These are phyloP conservation scores for Scleroderma citrinum DNA, from an alignment of 768 basidiomycete genomes.

Conservation along the genomic window DNA sequence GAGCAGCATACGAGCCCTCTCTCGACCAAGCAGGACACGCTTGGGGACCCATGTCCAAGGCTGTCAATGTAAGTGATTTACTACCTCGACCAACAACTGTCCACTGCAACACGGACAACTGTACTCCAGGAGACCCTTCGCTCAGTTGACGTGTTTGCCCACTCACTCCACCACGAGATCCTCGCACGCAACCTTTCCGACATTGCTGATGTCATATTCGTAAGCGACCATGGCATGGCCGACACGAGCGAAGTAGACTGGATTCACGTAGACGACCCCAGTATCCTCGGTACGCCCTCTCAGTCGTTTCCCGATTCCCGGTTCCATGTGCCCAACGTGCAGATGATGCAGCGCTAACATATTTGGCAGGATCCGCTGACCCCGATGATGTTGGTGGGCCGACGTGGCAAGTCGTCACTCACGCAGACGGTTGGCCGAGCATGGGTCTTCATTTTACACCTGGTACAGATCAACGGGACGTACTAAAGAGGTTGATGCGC, in stretches of 20 bases:
- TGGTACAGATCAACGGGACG: constrained; percentile 49
- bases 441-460: constrained; percentile 75
- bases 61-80: constrained; percentile 55
- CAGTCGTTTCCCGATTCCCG: not conserved
- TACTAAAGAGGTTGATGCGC: constrained; percentile 47
- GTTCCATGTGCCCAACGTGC: constrained; percentile 1
- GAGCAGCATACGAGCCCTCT: constrained; percentile 73
- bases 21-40: constrained; percentile 81
- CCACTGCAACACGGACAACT: not conserved
- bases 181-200: constrained; percentile 68
- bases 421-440: constrained; percentile 85
- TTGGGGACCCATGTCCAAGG: constrained; percentile 59
- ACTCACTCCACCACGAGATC: constrained; percentile 57
- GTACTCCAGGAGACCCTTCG: constrained; percentile 50
- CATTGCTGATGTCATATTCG: constrained; percentile 85
- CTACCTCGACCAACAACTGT: constrained; percentile 32
- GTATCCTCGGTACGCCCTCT: constrained; percentile 20
- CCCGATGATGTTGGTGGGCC: not conserved
- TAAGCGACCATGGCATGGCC: constrained; percentile 90
- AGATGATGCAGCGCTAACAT: constrained; percentile 8
- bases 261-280: constrained; percentile 63
- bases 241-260: constrained; percentile 76
- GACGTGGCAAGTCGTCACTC: constrained; percentile 29
- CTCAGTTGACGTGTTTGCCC: constrained; percentile 70
- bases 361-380: not conserved